Base-by-base conservation (phyloP, 768 basidiomycete genomes). In the Gymnopilus dilepis region DNA sequence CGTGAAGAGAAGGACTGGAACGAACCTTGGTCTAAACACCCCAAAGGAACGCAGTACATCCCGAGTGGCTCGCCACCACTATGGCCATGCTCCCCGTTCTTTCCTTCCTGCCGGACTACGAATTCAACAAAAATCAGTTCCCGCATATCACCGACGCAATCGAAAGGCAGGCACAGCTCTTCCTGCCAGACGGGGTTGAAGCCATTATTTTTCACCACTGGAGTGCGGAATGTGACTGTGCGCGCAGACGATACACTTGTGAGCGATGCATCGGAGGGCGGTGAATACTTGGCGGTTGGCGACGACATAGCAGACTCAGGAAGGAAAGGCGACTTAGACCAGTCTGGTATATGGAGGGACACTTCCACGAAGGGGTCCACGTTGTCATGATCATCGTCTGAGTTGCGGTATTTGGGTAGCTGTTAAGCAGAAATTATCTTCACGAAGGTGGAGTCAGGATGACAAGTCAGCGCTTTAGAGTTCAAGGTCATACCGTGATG, bases 121-220 rank as follows among this genome's bases (percentile, higher is more conserved):
- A 99, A 90, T 62, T 86, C 80, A 53, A 98, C 84, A 72, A 99
- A 99, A 22, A 93, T 84, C 40, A 98, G 80, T 58, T 96, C 94
- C 66, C 80, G 79, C 90, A 96, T 92, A 54, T 78, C 77, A 0
- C 89, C 86, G n/a, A 90, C 82, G 69, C 89, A 89, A 45, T 88
- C 87, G 68, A 96, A 95, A 9, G 89, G 86, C 12, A 96, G 74
- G 24, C 80, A 75, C 40, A 95, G 75, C 41, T 76, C 74, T 66
- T 94, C 86, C 64, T 95, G 85, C 92, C 95, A 98, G 4, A 87
- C 78, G 0, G 97, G 97, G 73, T 97, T 97, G 78, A 97, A 96
- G 2, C 97, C 94, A 69, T 96, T 97, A 71, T 92, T 90, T 74
- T 89, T 89, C 60, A 96, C 88, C 2, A 82, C 78, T n/a, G 75